Evolutionary conservation across 768 basidiomycete genomes (phyloP), one percentile per base, ranked within the genome.

Genomic region (Rhizopogon rudus): DNA sequence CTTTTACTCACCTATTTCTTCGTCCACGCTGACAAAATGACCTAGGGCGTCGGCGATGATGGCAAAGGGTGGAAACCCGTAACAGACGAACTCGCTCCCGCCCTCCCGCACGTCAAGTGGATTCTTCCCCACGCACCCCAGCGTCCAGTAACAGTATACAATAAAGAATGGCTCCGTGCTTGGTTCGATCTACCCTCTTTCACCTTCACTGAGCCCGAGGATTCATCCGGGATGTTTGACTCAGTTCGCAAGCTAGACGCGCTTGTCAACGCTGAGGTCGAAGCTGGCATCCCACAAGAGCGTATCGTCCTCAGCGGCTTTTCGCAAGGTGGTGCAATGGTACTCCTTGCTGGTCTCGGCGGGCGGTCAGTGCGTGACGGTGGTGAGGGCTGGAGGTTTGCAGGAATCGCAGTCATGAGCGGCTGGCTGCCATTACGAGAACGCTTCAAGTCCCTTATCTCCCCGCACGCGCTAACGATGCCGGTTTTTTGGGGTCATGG

Each of bases 401-500:
- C 79, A 2, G 93, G 92, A 4, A 65, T 93, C 52, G 81, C 78
- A 16, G 78, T 81, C 5, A 74, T 96, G 60, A 93, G 90, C 59
- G 87, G 87, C 5, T 96, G 90, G 87, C 67, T 93, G 46, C 87
- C 88, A 10, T 66, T 96, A 22, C 76, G 72, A 55, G 62, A 76
- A 20, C 87, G 82, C 63, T 79, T 94, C 63, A 81, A 84, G 67
- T 72, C 77, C 50, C 91, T 91, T 56, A 58, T 77, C 43, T 80
- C 81, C 14, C 71, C 78, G 9, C 75, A 85, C 61, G 82, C 86
- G 16, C 71, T 77, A 44, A 77, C 79, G 3, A 77, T 83, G 20
- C 89, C 93, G 1, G 77, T 95, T 29, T 95, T 96, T 71, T 90
- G 90, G 84, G 94, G 88, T 12, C 90, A 93, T 59, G 93, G 93